phyloP scores from a whole-genome alignment of 2,329 filamentous ascomycete species.

The Madurella fahalii region DNA sequence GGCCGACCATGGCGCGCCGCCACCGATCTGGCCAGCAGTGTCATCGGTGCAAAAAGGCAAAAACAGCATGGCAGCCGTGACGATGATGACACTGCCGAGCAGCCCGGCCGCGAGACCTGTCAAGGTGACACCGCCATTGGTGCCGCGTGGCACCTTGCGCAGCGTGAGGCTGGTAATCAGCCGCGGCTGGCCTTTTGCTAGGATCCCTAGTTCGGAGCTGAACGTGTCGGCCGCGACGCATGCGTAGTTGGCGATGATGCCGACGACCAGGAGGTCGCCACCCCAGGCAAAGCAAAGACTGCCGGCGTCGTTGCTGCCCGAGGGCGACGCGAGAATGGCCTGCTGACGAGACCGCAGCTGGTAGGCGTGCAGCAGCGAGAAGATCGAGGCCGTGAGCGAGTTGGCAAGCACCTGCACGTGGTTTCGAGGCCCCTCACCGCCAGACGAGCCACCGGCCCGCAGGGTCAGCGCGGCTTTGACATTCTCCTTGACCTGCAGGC shows the following conservation, averaged over 20 bases:
- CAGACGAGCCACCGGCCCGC: slow-evolving; percentile 65
- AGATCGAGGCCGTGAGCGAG: slow-evolving; percentile 69
- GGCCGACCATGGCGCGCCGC: slow-evolving; percentile 47
- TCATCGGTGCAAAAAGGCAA: slow-evolving; percentile 61
- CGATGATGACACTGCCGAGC: slow-evolving; percentile 68
- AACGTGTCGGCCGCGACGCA: slow-evolving; percentile 91
- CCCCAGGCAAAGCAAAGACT: slow-evolving; percentile 56
- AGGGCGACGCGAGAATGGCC: slow-evolving; percentile 34
- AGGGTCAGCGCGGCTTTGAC: slow-evolving; percentile 80
- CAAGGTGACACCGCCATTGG: slow-evolving; percentile 85
- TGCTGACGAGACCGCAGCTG: slow-evolving; percentile 50
- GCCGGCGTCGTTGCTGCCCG: slow-evolving; percentile 26
- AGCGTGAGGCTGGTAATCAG: slow-evolving; percentile 78
- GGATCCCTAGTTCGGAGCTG: slow-evolving; percentile 89
- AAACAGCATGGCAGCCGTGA: slow-evolving; percentile 60
- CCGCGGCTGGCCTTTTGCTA: slow-evolving; percentile 70
- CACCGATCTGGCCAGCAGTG: slow-evolving; percentile 36
- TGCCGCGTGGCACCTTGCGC: slow-evolving; percentile 79
- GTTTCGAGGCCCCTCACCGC: slow-evolving; percentile 77
- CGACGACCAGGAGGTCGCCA: slow-evolving; percentile 59
- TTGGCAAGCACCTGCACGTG: slow-evolving; percentile 89
- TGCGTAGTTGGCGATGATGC: slow-evolving; percentile 79
- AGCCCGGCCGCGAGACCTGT: slow-evolving; percentile 70
- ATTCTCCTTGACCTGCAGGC: slow-evolving; percentile 71
- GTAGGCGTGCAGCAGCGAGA: slow-evolving; percentile 56